These are phyloP conservation scores for Xylaria cubensis DNA, from an alignment of 495 filamentous ascomycete species.

Conservation along the genomic window DNA sequence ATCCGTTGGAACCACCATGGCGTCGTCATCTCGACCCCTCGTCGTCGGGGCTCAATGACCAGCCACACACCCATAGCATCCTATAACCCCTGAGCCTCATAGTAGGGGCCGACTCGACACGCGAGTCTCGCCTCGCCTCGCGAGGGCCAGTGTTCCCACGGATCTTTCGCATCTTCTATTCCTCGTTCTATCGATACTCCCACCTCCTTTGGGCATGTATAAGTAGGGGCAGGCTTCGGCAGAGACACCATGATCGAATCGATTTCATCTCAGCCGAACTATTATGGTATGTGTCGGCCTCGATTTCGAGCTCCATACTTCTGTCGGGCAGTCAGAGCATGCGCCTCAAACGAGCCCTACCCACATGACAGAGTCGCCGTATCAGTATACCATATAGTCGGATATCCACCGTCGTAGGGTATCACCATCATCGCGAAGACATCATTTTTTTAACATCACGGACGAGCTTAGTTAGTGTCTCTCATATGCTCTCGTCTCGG, in stretches of 20 bases:
- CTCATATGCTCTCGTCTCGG: not conserved
- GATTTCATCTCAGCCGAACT: not conserved
- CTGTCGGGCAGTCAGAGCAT: not conserved
- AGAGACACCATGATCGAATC: not conserved
- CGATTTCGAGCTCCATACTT: too few species aligned
- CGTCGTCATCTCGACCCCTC: not conserved
- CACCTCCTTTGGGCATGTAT: not conserved
- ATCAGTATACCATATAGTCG: not conserved
- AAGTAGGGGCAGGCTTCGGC: not conserved
- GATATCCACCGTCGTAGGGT: not conserved
- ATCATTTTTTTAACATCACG: constrained; percentile 1
- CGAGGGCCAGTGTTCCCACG: not conserved
- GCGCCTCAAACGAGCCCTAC: not conserved
- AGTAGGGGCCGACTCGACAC: not conserved
- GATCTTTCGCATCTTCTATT: not conserved
- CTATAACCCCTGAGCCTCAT: not conserved
- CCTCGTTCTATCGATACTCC: not conserved
- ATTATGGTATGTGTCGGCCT: not conserved
- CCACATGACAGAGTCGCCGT: not conserved
- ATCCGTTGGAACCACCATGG: not conserved
- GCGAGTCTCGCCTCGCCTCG: not conserved
- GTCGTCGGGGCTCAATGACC: not conserved
- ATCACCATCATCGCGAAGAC: not conserved
- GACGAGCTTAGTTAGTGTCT: constrained; percentile 6
- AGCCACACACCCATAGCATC: constrained; percentile 7